Evolutionary conservation across 2,329 filamentous ascomycete genomes (phyloP).

Genomic region (Phymatotrichopsis omnivora): DNA sequence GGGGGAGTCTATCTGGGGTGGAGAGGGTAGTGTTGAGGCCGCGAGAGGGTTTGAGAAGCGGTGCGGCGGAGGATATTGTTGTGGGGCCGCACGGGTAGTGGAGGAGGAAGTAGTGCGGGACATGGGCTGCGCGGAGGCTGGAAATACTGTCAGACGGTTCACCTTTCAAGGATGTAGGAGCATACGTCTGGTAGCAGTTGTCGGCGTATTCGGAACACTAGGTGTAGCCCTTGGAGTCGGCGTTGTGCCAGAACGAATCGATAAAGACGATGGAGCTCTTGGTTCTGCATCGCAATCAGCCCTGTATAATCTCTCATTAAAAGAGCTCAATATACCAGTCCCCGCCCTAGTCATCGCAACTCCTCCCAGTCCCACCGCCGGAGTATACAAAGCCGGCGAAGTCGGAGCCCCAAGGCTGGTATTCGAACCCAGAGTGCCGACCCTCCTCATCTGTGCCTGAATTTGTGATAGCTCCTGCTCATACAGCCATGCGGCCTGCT

Average conservation of each 20-base stretch:
- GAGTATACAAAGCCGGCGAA: slow-evolving; percentile 24
- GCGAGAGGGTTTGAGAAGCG: slow-evolving; percentile 17
- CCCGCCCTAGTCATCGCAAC: slow-evolving; percentile 23
- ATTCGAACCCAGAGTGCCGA: slow-evolving; percentile 26
- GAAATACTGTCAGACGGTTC: slow-evolving; percentile 1
- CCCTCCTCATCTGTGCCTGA: slow-evolving; percentile 76
- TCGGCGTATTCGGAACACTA: slow-evolving; percentile 12
- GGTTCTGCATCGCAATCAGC: slow-evolving; percentile 8
- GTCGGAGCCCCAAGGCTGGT: slow-evolving; percentile 20
- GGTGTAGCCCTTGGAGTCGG: slow-evolving; percentile 16
- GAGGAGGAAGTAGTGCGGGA: slow-evolving; percentile 24
- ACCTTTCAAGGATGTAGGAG: not conserved
- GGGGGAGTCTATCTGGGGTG: slow-evolving; percentile 11
- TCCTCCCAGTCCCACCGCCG: slow-evolving; percentile 24
- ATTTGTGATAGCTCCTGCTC: slow-evolving; percentile 85
- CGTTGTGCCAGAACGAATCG: slow-evolving; percentile 17
- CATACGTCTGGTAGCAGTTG: slow-evolving; percentile 16
- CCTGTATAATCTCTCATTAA: not conserved
- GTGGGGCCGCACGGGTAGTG: slow-evolving; percentile 16
- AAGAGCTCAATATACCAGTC: slow-evolving; percentile 6
- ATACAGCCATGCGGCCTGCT: slow-evolving; percentile 89
- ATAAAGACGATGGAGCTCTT: slow-evolving; percentile 15
- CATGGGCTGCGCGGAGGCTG: slow-evolving; percentile 25
- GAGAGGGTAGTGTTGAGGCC: slow-evolving; percentile 8
- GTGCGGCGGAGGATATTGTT: slow-evolving; percentile 5